Base-by-base conservation (phyloP, 768 basidiomycete genomes). In the Lepiota brunneoincarnata region DNA sequence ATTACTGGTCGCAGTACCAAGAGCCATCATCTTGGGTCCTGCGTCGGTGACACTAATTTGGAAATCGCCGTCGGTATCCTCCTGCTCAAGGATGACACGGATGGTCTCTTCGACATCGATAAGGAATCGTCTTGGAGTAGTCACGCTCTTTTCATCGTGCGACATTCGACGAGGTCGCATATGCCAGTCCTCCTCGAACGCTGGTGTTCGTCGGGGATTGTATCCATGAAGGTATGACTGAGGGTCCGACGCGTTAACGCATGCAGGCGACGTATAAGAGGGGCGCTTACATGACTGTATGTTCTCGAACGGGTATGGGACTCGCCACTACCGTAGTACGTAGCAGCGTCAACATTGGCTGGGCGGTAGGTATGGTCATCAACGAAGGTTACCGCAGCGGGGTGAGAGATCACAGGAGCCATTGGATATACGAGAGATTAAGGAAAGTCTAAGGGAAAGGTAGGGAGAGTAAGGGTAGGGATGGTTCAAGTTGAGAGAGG, bases 51-150 rank as follows among this genome's bases (percentile, higher is more conserved):
- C 82, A 60, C 90, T 93, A 66, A 98, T 98, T 70, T 96, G 93
- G 67, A 96, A 93, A 69, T 98, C 93, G 28, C 89, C 90, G 58
- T 98, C 93, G 12, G 96, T 98, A 67, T 99, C 96, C 67, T 99
- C 96, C 68, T 98, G 96, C 70, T 97, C 93, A 24, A 99, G 84
- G 9, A 98, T 86, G 53, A 97, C 84, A 34, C 95, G 87, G 64
- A 99, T 93, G 28, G 96, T 99, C 71, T 98, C 96, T 64, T 98
- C 96, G 14, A 98, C 96, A 64, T 98, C 96, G 54, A 98, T 93
- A 47, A 98, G 79, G 74, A 96, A 98, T 37, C 94, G 87, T 39
- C 95, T 78, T 2, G 93, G 91, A 0, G 80, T 86, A 0, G 86
- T 77, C 14, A 84, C 79, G 48, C 84, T 83, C 72, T 92, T 90